These are phyloP conservation scores for Canariomyces notabilis DNA, from an alignment of 2,329 filamentous ascomycete genomes.

Conservation along the genomic window DNA sequence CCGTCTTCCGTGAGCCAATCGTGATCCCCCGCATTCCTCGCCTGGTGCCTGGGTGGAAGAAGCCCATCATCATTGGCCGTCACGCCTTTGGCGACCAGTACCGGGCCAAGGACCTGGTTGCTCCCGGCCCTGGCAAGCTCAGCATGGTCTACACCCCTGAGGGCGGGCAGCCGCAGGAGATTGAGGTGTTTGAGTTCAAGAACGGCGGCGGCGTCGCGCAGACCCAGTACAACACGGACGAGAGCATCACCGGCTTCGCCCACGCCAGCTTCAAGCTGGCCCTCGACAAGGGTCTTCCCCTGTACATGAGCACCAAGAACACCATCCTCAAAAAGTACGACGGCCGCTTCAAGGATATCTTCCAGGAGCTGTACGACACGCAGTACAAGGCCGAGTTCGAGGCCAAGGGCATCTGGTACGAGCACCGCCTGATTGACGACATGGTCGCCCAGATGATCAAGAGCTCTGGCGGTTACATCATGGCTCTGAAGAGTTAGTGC, in stretches of 20 bases:
- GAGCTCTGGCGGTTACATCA: constrained; percentile 91
- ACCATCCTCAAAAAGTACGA: constrained; percentile 99
- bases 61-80: constrained; percentile 97
- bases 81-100: constrained; percentile 99
- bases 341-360: constrained; percentile 98
- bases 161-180: constrained; percentile 73
- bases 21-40: constrained; percentile 91
- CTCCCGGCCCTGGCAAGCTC: constrained; percentile 77
- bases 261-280: constrained; percentile 97
- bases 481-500: constrained; percentile 90
- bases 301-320: constrained; percentile 99
- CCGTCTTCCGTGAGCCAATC: constrained; percentile 98
- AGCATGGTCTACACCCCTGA: constrained; percentile 92
- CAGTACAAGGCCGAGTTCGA: constrained; percentile 87
- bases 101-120: constrained; percentile 86
- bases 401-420: constrained; percentile 93
- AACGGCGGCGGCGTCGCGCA: constrained; percentile 82
- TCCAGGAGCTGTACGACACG: constrained; percentile 91
- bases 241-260: constrained; percentile 90
- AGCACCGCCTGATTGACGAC: constrained; percentile 98
- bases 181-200: constrained; percentile 89
- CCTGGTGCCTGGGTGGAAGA: constrained; percentile 94
- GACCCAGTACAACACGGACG: constrained; percentile 97
- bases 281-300: constrained; percentile 76
- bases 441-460: constrained; percentile 99